These are phyloP conservation scores for Amoebophrya sp. DNA, from an alignment of 169 alveolate species.

Conservation along the genomic window DNA sequence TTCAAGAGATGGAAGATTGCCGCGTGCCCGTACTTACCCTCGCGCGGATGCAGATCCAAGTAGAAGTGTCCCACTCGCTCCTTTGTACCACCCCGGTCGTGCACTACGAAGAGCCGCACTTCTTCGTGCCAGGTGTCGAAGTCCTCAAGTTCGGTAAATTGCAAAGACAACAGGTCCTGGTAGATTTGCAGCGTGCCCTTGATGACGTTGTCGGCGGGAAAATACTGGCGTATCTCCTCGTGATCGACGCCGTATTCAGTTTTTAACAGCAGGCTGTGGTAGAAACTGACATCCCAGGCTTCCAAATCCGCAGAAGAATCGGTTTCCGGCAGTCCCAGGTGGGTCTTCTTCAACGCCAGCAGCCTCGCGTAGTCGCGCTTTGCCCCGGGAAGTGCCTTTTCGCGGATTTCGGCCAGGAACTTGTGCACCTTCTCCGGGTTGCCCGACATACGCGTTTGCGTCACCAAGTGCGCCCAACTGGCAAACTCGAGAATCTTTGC, in stretches of 20 bases:
- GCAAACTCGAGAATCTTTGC: slow-evolving; percentile 9
- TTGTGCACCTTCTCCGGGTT: neutral
- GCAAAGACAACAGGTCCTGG: slow-evolving; percentile 12
- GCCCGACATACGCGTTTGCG: slow-evolving; percentile 17
- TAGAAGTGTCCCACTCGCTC: slow-evolving; percentile 33
- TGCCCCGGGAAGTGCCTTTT: slow-evolving; percentile 20
- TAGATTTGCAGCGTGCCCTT: slow-evolving; percentile 25
- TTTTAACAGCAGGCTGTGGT: slow-evolving; percentile 25
- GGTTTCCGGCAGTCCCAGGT: no score
- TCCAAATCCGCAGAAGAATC: neutral
- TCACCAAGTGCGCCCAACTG: slow-evolving; percentile 25
- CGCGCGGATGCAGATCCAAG: slow-evolving; percentile 43
- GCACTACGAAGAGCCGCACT: neutral
- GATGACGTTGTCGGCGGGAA: slow-evolving; percentile 19
- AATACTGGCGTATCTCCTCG: neutral
- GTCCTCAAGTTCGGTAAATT: slow-evolving; percentile 1
- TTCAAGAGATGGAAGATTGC: slow-evolving; percentile 35
- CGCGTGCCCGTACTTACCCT: slow-evolving; percentile 43
- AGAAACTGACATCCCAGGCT: slow-evolving; percentile 3
- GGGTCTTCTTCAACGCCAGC: neutral
- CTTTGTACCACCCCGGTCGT: neutral
- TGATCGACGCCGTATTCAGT: slow-evolving; percentile 24
- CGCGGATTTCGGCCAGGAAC: slow-evolving; percentile 30
- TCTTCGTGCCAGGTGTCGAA: slow-evolving; percentile 23
- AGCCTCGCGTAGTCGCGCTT: slow-evolving; percentile 1